phyloP scores from a whole-genome alignment of 73 alveolate genomes.

The Symbiodinium pilosum region DNA sequence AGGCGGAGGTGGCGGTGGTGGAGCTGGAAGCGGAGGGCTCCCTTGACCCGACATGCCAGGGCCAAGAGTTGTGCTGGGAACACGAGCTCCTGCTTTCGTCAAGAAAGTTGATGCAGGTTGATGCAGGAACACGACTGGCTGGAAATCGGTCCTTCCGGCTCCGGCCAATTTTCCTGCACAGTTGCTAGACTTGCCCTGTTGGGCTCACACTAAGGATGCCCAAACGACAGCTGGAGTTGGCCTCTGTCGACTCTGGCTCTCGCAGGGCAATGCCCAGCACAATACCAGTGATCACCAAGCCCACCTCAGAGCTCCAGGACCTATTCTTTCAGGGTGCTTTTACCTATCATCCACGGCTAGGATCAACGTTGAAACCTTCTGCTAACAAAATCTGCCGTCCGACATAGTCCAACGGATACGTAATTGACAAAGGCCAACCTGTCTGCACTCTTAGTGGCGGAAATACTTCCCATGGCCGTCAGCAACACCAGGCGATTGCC shows the following conservation, averaged over 20 bases:
- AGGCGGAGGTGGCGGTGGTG: background rate
- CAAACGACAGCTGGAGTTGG: background rate
- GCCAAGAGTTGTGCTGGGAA: background rate
- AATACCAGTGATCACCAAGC: background rate
- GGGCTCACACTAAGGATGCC: no score
- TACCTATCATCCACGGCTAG: no score
- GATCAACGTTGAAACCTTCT: no score
- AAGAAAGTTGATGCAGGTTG: background rate
- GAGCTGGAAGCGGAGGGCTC: background rate
- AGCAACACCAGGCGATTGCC: background rate
- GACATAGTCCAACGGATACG: no score
- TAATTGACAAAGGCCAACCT: no score
- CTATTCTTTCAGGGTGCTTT: no score
- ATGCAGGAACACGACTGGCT: background rate
- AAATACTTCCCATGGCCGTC: background rate
- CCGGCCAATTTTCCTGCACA: background rate
- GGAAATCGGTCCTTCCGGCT: background rate
- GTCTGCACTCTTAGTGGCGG: background rate
- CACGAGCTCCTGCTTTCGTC: no score
- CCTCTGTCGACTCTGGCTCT: background rate
- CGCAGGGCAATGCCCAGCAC: background rate
- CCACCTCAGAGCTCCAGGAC: background rate
- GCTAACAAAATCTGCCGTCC: no score
- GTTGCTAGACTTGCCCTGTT: no score
- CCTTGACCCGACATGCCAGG: background rate